These are phyloP conservation scores for Cutaneotrichosporon daszewskae DNA, from an alignment of 1,284 basidiomycete genomes.

Conservation along the genomic window DNA sequence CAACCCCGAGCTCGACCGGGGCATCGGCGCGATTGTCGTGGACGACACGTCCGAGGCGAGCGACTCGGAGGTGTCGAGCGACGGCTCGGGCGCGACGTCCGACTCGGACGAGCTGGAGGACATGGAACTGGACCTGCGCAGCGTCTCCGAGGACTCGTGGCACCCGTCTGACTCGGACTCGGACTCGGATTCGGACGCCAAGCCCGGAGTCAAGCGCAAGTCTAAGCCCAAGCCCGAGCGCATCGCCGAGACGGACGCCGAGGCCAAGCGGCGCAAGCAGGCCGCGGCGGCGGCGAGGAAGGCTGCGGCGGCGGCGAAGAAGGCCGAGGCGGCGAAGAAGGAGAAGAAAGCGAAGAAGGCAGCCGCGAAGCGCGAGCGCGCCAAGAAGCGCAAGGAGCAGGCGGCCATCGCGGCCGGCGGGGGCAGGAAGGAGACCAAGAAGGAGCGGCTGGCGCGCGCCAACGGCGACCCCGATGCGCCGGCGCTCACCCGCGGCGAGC, in stretches of 20 bases:
- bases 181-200: neutral
- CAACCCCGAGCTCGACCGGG: neutral
- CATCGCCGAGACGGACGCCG: neutral
- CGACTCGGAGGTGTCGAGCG: neutral
- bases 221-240: neutral
- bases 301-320: neutral
- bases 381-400: neutral
- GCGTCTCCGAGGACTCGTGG: neutral
- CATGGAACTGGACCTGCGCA: neutral
- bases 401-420: neutral
- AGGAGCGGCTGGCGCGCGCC: too few relatives aligned
- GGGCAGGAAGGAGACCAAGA: neutral
- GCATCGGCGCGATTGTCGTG: slow-evolving; percentile 8
- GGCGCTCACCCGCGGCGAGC: neutral
- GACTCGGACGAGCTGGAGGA: slow-evolving; percentile 4
- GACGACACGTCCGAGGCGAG: slow-evolving; percentile 3
- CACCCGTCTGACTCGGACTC: slow-evolving; percentile 1
- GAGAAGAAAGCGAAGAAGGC: neutral
- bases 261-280: neutral
- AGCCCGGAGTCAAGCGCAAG: neutral
- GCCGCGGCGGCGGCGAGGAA: neutral
- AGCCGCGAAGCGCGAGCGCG: neutral
- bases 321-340: neutral
- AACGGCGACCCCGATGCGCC: too few relatives aligned
- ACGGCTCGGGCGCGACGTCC: neutral